phyloP scores from a whole-genome alignment of 2,329 filamentous ascomycete genomes.

The Penicillium sp. region DNA sequence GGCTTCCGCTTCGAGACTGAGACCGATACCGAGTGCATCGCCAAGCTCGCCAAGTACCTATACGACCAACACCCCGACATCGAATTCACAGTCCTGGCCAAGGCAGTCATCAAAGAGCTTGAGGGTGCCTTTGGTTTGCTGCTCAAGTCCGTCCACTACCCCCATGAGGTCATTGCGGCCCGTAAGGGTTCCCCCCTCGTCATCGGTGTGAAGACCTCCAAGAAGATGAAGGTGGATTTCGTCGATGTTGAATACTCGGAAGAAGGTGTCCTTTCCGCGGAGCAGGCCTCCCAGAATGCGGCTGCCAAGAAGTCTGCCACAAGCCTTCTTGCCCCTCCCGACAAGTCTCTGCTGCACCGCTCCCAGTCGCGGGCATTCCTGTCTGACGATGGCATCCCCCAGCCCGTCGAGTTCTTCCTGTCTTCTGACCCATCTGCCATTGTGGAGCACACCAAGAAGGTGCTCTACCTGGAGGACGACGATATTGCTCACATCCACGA shows the following conservation, averaged over 20 bases:
- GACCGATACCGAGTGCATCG: conserved; percentile 98
- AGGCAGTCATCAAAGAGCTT: conserved; percentile 97
- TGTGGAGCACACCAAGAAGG: conserved; percentile 99
- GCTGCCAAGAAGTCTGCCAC: conserved; percentile 86
- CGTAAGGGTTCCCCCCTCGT: conserved; percentile 98
- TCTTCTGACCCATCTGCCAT: conserved; percentile 98
- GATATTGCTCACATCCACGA: conserved; percentile 99
- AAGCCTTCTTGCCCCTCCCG: conserved; percentile 77
- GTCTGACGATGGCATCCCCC: conserved; percentile 95
- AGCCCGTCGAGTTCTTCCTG: conserved; percentile 98
- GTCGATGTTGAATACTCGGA: conserved; percentile 97
- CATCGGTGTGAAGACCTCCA: conserved; percentile 92
- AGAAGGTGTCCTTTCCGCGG: conserved; percentile 82
- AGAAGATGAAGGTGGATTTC: conserved; percentile 99
- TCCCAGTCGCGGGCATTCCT: conserved; percentile 98
- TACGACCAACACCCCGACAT: conserved; percentile 92
- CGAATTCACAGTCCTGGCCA: conserved; percentile 93
- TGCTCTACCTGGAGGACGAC: conserved; percentile 98
- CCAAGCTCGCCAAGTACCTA: conserved; percentile 97
- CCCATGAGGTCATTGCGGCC: conserved; percentile 94
- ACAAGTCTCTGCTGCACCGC: conserved; percentile 97
- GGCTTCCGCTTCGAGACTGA: conserved; percentile 99
- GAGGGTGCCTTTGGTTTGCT: conserved; percentile 96
- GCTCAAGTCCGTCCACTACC: conserved; percentile 98
- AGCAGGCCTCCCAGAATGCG: conserved; percentile 93